Evolutionary conservation across 2,329 filamentous ascomycete species (phyloP).

Genomic region (Metarhizium brunneum): DNA sequence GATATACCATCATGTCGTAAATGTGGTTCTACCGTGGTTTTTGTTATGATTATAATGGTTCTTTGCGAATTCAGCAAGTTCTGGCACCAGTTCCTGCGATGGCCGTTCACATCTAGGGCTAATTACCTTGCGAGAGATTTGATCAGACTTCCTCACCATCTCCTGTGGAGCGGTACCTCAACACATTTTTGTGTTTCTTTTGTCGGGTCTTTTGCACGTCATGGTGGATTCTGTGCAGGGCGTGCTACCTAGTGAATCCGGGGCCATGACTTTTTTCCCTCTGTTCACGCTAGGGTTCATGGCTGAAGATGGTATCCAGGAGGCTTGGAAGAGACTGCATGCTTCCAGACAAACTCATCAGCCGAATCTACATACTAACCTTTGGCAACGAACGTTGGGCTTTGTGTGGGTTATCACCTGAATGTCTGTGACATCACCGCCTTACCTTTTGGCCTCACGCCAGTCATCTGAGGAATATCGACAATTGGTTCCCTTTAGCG

Average conservation of each 20-base stretch:
- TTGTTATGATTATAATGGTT: background rate
- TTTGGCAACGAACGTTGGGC: background rate
- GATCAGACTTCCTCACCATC: background rate
- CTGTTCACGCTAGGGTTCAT: background rate
- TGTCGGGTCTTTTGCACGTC: background rate
- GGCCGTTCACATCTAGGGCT: background rate
- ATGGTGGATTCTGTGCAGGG: background rate
- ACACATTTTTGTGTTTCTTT: background rate
- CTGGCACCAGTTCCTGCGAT: background rate
- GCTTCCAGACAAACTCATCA: no score
- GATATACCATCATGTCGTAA: no score
- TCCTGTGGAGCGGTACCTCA: background rate
- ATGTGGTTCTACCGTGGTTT: no score
- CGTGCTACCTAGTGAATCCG: background rate
- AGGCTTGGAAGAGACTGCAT: background rate
- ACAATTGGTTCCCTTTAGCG: background rate
- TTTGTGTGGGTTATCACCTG: constrained; percentile 1
- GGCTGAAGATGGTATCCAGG: background rate
- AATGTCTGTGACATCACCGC: background rate
- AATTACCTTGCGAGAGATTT: background rate
- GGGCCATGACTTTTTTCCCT: constrained; percentile 1
- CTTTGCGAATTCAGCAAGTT: background rate
- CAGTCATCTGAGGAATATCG: background rate
- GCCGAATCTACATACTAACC: no score
- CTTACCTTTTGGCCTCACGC: background rate